Evolutionary conservation across 2,329 filamentous ascomycete genomes (phyloP), one percentile per base, ranked within the genome.

Genomic region (Microdochium paspali): DNA sequence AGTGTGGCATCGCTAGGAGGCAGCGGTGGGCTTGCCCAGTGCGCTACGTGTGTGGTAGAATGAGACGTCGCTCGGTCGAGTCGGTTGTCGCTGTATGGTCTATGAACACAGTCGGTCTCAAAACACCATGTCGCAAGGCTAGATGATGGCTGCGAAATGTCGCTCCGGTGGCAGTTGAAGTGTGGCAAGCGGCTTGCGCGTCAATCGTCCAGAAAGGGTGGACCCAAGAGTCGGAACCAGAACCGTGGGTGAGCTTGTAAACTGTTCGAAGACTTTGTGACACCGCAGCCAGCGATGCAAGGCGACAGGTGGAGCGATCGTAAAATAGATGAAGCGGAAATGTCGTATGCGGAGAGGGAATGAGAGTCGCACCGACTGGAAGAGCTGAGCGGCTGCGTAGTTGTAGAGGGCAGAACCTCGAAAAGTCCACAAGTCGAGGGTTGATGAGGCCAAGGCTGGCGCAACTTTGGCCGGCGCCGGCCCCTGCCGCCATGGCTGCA

Each of bases 1-100:
- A 61, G 52, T 62, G 61, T 54, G 61, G 58, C 61, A 64, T 64
- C 39, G 49, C 54, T 40, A n/a, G 35, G n/a, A 18, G 23, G 35
- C 35, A 40, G 35, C 35, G 35, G n/a, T 18, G 35, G 18, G 35
- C 35, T 3, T n/a, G 35, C 10, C 18, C 35, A 5, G 35, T 20
- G 18, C 18, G 18, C n/a, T n/a, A n/a, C n/a, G 35, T 40, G 6
- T 40, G 5, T 20, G 15, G 18, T 20, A 20, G 15, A 12, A 21
- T 20, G 12, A 40, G 35, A 40, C 10, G 35, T 40, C 18, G 35
- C 3, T 18, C 20, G 18, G 35, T 28, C 26, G 12, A 12, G 12
- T 21, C 18, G 18, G 23, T 3, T 7, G 35, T 40, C 35, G 15
- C n/a, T 40, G 3, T 40, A 18, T 40, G 18, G 15, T 20, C 12